phyloP scores from a whole-genome alignment of 768 basidiomycete species.

The Lactifluus subvellereus region DNA sequence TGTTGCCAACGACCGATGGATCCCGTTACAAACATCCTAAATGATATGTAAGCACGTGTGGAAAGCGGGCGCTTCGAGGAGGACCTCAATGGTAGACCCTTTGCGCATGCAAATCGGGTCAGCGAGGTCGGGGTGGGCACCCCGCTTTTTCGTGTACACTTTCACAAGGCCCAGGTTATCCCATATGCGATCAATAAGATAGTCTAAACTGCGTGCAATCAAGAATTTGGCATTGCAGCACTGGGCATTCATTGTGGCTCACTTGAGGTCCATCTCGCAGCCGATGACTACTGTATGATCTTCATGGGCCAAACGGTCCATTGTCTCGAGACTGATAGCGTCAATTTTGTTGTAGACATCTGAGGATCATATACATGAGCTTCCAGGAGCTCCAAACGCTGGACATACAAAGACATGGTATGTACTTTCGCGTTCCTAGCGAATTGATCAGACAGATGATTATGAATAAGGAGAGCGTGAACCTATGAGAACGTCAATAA shows the following conservation, averaged over 20 bases:
- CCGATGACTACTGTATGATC: slow-evolving; percentile 91
- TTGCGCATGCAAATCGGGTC: slow-evolving; percentile 90
- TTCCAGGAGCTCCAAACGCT: background rate
- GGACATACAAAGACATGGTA: slow-evolving; percentile 80
- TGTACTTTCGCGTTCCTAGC: slow-evolving; percentile 86
- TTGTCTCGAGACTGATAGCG: slow-evolving; percentile 73
- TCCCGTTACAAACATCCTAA: slow-evolving; percentile 85
- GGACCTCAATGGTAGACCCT: slow-evolving; percentile 89
- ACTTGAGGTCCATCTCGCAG: slow-evolving; percentile 94
- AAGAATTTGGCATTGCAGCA: background rate
- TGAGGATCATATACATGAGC: slow-evolving; percentile 29
- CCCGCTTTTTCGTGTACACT: slow-evolving; percentile 96
- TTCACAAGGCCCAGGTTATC: slow-evolving; percentile 77
- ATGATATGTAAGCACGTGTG: background rate
- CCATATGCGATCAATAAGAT: slow-evolving; percentile 74
- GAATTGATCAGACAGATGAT: slow-evolving; percentile 5
- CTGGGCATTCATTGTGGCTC: slow-evolving; percentile 21
- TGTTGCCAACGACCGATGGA: slow-evolving; percentile 81
- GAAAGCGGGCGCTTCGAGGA: slow-evolving; percentile 1
- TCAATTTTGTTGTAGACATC: slow-evolving; percentile 98
- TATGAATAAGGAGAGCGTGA: slow-evolving; percentile 10
- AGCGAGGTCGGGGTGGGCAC: slow-evolving; percentile 83
- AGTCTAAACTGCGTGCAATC: slow-evolving; percentile 46
- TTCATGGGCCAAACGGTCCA: slow-evolving; percentile 77
- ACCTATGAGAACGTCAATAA: slow-evolving; percentile 98